Evolutionary conservation across 2,329 filamentous ascomycete species (phyloP).

Genomic region (Monilinia aucupariae): DNA sequence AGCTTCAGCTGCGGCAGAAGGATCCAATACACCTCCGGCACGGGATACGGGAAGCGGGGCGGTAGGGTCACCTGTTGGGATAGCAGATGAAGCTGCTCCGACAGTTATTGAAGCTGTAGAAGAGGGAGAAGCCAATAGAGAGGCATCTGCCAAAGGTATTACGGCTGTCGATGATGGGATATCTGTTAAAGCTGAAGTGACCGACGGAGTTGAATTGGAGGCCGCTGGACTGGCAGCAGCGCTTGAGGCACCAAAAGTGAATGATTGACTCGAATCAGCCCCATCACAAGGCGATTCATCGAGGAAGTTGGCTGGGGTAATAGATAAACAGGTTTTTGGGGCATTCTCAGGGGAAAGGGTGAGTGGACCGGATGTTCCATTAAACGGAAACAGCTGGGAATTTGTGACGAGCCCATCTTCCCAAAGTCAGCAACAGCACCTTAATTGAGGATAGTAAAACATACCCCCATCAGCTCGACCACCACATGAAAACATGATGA

Average conservation of each 20-base stretch:
- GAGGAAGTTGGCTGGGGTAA: constrained; percentile 38
- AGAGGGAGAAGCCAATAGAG: neutral
- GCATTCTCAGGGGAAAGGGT: constrained; percentile 42
- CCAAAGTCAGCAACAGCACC: neutral
- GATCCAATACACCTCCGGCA: constrained; percentile 10
- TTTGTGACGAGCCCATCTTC: constrained; percentile 13
- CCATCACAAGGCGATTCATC: constrained; percentile 39
- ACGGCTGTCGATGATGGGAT: neutral
- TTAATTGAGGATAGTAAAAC: neutral
- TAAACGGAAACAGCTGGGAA: constrained; percentile 17
- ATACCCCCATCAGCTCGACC: constrained; percentile 16
- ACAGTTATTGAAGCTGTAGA: neutral
- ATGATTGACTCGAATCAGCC: constrained; percentile 40
- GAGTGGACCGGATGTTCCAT: constrained; percentile 35
- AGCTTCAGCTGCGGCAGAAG: constrained; percentile 36
- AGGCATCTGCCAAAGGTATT: neutral
- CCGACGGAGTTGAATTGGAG: neutral
- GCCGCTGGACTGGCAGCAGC: constrained; percentile 6
- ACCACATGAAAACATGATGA: constrained; percentile 44
- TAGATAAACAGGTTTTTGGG: constrained; percentile 41
- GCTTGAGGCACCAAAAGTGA: constrained; percentile 30
- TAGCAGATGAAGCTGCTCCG: neutral
- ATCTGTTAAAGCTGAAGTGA: neutral
- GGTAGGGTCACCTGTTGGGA: constrained; percentile 5
- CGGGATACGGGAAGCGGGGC: constrained; percentile 1